These are phyloP conservation scores for Allium fistulosum DNA, from an alignment of 106 monocot genomes.

Conservation along the genomic window DNA sequence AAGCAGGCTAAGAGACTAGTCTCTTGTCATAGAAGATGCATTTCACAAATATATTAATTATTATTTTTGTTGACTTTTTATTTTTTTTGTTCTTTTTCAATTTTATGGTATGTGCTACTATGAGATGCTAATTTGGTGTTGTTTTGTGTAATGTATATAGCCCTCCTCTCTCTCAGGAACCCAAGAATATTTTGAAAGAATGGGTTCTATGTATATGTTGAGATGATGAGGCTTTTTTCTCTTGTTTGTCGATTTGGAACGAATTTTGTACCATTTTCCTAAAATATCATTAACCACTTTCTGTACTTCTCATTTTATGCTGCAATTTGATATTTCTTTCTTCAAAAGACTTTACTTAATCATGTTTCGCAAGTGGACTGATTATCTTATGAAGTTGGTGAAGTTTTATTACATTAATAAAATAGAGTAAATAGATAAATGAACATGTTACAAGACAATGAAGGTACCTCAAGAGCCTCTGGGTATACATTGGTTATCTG, in stretches of 20 bases:
- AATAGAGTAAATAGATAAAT: too few relatives aligned
- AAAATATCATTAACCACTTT: too few relatives aligned
- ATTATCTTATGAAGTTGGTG: too few relatives aligned
- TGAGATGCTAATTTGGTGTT: neutral
- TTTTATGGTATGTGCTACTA: neutral
- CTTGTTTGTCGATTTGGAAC: neutral
- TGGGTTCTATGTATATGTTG: neutral
- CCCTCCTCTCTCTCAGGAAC: neutral
- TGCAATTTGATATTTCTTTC: too few relatives aligned
- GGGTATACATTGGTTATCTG: too few relatives aligned
- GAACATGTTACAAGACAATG: too few relatives aligned
- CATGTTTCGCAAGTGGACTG: too few relatives aligned
- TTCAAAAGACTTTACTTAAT: too few relatives aligned
- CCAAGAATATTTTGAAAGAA: constrained; percentile 1
- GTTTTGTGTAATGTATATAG: neutral
- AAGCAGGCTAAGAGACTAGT: constrained; percentile 24
- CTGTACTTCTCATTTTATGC: too few relatives aligned
- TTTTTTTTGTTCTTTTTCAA: neutral
- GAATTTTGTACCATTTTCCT: too few relatives aligned
- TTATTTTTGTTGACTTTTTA: neutral
- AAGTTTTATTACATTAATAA: too few relatives aligned
- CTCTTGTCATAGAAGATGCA: constrained; percentile 35
- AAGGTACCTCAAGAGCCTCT: too few relatives aligned
- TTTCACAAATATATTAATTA: constrained; percentile 23
- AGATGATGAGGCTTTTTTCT: constrained; percentile 2